These are phyloP conservation scores for Gossypium laxum DNA, from an alignment of 441 rosid species.

Conservation along the genomic window DNA sequence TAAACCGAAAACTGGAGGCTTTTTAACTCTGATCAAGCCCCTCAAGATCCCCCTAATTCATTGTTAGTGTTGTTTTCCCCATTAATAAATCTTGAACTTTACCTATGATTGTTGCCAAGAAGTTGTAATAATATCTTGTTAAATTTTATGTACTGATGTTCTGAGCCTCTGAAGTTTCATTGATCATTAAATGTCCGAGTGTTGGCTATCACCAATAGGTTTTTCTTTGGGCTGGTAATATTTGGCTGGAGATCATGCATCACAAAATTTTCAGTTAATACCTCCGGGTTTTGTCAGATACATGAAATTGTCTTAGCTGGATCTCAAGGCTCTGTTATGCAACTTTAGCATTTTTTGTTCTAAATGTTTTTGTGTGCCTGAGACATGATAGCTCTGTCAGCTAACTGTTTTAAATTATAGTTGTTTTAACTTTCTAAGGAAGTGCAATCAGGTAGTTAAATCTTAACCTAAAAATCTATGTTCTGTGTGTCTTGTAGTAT, in stretches of 20 bases:
- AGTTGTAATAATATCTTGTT: background rate
- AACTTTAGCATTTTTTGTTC: background rate
- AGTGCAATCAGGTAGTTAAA: background rate
- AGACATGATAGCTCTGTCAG: background rate
- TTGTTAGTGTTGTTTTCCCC: background rate
- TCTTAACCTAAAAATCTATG: background rate
- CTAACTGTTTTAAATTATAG: background rate
- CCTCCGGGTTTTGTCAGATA: background rate
- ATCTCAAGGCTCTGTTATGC: background rate
- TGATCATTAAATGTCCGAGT: background rate
- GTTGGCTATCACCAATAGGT: background rate
- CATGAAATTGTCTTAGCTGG: constrained; percentile 3
- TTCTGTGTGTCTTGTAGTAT: background rate
- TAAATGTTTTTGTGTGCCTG: background rate
- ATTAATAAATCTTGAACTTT: background rate
- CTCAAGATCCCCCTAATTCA: background rate
- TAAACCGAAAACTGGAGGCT: background rate
- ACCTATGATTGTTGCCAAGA: background rate
- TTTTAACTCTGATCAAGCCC: background rate
- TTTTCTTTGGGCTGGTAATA: background rate
- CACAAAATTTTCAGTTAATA: background rate
- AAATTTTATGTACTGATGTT: background rate
- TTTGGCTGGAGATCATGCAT: background rate
- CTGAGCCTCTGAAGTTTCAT: background rate
- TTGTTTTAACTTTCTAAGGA: background rate